Percentiles rank a stretch among this genome's conserved stretches.
These are phyloP conservation scores for Nakaseomyces bracarensis DNA, from an alignment of 1,139 yeast species.

Conservation along the genomic window DNA sequence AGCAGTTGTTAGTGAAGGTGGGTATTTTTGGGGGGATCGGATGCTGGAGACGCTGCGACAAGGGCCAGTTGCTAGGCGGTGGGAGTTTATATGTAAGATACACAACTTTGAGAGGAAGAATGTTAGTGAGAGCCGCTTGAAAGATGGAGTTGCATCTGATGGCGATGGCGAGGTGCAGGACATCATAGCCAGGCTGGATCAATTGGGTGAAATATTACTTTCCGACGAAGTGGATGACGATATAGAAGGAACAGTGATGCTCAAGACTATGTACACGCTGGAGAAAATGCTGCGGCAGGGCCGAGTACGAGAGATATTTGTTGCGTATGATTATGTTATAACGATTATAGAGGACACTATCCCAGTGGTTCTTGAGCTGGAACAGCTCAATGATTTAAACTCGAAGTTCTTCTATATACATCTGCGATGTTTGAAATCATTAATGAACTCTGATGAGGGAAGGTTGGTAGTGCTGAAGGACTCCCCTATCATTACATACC, in stretches of 20 bases:
- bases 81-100: conserved; percentile 15
- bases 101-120: neutral
- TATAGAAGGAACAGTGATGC: neutral
- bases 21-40: conserved; percentile 12
- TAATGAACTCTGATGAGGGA: conserved; percentile 9
- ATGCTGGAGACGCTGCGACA: conserved; percentile 9
- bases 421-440: conserved; percentile 15
- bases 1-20: conserved; percentile 10
- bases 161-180: conserved; percentile 5
- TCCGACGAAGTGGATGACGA: neutral
- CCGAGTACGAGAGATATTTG: conserved; percentile 10
- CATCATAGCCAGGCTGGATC: conserved; percentile 3
- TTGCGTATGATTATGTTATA: conserved; percentile 10
- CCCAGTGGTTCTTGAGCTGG: conserved; percentile 4
- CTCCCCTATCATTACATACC: neutral
- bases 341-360: conserved; percentile 8
- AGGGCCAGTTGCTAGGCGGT: conserved; percentile 11
- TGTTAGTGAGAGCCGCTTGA: neutral
- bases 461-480: conserved; percentile 1
- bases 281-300: conserved; percentile 14
- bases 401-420: conserved; percentile 11
- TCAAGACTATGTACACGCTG: conserved; percentile 10
- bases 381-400: neutral
- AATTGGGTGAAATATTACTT: neutral
- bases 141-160: neutral